Conservation (phyloP, 2,329 filamentous ascomycete genomes). For the Fusarium euwallaceae region DNA sequence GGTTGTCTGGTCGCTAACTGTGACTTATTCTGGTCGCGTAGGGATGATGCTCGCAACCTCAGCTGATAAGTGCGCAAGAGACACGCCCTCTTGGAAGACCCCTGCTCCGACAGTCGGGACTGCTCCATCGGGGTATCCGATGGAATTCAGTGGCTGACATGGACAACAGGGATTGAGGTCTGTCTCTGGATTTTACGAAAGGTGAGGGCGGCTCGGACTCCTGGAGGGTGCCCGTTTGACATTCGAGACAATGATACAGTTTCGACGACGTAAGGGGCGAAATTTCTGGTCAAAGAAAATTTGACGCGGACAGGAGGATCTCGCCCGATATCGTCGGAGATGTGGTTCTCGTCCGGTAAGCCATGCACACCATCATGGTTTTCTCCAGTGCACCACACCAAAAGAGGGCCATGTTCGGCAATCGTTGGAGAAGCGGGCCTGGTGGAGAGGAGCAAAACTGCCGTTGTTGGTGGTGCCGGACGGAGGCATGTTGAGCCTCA, state of each 20-base stretch:
- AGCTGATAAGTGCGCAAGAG: conserved; percentile 38
- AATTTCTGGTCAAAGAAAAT: background rate
- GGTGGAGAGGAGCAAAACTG: conserved; percentile 45
- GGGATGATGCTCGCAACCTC: conserved; percentile 43
- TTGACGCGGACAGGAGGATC: background rate
- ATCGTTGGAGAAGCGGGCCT: conserved; percentile 50
- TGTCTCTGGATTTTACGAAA: conserved; percentile 5
- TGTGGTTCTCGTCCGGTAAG: conserved; percentile 15
- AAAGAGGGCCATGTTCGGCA: conserved; percentile 46
- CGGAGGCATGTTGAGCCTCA: conserved; percentile 43
- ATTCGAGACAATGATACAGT: conserved; percentile 19
- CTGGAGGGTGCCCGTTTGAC: background rate
- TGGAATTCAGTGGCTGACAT: conserved; percentile 33
- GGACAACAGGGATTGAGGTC: conserved; percentile 32
- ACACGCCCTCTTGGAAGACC: conserved; percentile 41
- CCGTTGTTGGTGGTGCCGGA: conserved; percentile 46
- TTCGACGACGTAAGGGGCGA: conserved; percentile 14
- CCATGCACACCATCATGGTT: conserved; percentile 19
- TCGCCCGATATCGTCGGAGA: conserved; percentile 19
- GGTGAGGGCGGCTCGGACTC: background rate
- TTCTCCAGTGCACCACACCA: conserved; percentile 32
- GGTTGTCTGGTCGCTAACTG: conserved; percentile 30
- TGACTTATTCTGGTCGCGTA: conserved; percentile 31
- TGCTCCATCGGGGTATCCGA: conserved; percentile 47
- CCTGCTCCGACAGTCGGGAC: conserved; percentile 42